Conservation (phyloP, 2,329 filamentous ascomycete species). For the Aspergillus terreus region DNA sequence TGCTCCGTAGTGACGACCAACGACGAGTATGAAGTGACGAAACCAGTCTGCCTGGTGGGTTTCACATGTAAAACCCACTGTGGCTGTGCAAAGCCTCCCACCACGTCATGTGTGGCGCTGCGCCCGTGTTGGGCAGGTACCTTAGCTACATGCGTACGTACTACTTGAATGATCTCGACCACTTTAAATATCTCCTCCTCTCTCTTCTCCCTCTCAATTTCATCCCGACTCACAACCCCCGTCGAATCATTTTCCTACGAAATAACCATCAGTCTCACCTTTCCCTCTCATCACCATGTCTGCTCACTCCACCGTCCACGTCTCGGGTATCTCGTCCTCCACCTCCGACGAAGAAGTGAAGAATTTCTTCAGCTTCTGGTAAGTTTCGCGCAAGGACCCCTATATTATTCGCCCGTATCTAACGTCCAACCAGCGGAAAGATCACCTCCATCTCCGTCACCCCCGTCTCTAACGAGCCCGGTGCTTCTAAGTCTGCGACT, state of each 20-base stretch:
- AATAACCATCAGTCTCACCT: not conserved
- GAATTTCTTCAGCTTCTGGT: conserved; percentile 98
- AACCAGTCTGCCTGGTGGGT: too few relatives aligned
- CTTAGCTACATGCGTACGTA: not conserved
- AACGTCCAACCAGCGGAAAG: conserved; percentile 66
- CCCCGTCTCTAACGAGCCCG: conserved; percentile 49
- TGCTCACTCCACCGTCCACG: conserved; percentile 66
- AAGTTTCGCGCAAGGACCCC: conserved; percentile 32
- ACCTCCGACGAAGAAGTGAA: conserved; percentile 88
- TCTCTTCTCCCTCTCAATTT: not conserved
- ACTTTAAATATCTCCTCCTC: not conserved
- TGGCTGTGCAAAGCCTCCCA: not conserved
- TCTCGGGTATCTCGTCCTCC: conserved; percentile 78
- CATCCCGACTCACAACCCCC: not conserved
- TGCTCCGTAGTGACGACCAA: too few relatives aligned
- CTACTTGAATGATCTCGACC: not conserved
- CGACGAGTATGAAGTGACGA: too few relatives aligned
- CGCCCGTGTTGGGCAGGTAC: not conserved
- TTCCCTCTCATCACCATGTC: conserved; percentile 48
- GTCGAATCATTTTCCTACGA: not conserved
- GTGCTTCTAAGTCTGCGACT: conserved; percentile 74
- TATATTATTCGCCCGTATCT: not conserved
- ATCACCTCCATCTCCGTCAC: conserved; percentile 79
- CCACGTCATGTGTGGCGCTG: not conserved
- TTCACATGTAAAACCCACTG: not conserved